A percentile compares a stretch with the other conserved stretches of the same genome.
Conservation (phyloP, 2,329 filamentous ascomycete genomes). For the Colletotrichum zoysiae region DNA sequence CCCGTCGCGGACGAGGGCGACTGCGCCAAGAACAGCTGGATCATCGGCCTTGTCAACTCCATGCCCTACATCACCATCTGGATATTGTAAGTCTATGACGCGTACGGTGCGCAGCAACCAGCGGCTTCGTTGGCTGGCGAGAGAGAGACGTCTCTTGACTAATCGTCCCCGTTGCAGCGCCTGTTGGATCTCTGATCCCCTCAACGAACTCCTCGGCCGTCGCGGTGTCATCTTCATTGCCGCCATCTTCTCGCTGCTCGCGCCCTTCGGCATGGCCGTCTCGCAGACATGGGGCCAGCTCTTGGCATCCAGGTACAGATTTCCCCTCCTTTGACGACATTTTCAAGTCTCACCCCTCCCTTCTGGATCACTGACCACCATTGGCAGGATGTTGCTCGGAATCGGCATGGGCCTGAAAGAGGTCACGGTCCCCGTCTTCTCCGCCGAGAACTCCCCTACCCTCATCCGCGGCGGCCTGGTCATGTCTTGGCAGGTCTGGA, state of each 20-base stretch:
- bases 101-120: not conserved
- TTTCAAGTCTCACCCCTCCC: not conserved
- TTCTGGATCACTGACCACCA: not conserved
- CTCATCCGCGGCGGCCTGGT: slow-evolving; percentile 66
- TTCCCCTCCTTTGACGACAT: not conserved
- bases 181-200: slow-evolving; percentile 72
- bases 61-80: slow-evolving; percentile 58
- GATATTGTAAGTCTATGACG: slow-evolving; percentile 53
- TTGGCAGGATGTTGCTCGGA: slow-evolving; percentile 62
- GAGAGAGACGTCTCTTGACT: not conserved
- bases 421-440: slow-evolving; percentile 65
- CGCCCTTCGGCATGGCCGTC: slow-evolving; percentile 71
- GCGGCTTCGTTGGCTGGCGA: not conserved
- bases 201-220: slow-evolving; percentile 70
- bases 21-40: slow-evolving; percentile 65
- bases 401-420: slow-evolving; percentile 70
- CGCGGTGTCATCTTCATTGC: slow-evolving; percentile 74
- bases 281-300: slow-evolving; percentile 71
- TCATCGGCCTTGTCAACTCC: slow-evolving; percentile 71
- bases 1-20: slow-evolving; percentile 52
- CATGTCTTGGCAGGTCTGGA: slow-evolving; percentile 69
- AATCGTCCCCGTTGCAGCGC: slow-evolving; percentile 53
- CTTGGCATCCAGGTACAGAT: slow-evolving; percentile 62
- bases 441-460: slow-evolving; percentile 65
- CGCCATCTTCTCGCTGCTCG: slow-evolving; percentile 71